Conservation (phyloP, 1,284 basidiomycete genomes). For the Heterobasidion occidentale region DNA sequence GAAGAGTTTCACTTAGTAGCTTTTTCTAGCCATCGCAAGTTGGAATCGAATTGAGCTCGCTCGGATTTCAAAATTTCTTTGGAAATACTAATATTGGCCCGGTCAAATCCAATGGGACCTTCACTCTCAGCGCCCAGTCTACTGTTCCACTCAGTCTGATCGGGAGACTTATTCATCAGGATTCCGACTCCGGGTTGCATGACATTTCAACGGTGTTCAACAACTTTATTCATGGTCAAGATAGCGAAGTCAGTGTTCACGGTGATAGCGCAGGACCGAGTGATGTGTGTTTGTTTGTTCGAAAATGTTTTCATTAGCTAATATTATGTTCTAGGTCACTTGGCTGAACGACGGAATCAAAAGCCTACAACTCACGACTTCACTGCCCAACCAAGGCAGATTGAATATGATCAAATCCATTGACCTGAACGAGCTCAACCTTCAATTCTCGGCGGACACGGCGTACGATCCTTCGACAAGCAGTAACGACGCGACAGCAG, state of each 20-base stretch:
- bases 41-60: conserved; percentile 57
- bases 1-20: no score
- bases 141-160: conserved; percentile 48
- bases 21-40: conserved; percentile 61
- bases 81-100: conserved; percentile 53
- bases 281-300: conserved; percentile 31
- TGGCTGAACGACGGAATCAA: conserved; percentile 78
- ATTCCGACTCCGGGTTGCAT: conserved; percentile 41
- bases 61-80: conserved; percentile 56
- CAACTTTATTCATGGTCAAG: conserved; percentile 62
- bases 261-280: conserved; percentile 59
- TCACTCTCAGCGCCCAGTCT: conserved; percentile 51
- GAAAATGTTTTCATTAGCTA: not conserved
- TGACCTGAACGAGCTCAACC: conserved; percentile 51
- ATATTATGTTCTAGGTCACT: conserved; percentile 34
- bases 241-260: conserved; percentile 53
- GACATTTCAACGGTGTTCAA: conserved; percentile 66
- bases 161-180: conserved; percentile 64
- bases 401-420: conserved; percentile 65
- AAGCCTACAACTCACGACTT: conserved; percentile 50
- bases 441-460: conserved; percentile 50
- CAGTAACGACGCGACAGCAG: conserved; percentile 51
- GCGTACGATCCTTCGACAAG: conserved; percentile 54
- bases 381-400: conserved; percentile 58
- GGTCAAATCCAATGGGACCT: conserved; percentile 37